phyloP scores from a whole-genome alignment of 2,329 filamentous ascomycete species.

The Botrytis porri region DNA sequence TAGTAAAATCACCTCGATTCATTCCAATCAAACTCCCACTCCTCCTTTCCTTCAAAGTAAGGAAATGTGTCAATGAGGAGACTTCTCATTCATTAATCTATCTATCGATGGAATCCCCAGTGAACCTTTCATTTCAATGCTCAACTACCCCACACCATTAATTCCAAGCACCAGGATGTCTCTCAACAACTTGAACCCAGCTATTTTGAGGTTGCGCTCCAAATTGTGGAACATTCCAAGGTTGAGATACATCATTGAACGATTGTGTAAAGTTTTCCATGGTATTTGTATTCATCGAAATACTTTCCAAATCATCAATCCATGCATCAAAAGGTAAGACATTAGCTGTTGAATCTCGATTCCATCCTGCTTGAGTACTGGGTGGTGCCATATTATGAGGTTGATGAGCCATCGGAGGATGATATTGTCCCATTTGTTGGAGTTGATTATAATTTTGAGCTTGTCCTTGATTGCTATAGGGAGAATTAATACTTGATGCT shows the following conservation, averaged over 20 bases:
- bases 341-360: neutral
- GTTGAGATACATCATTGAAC: slow-evolving; percentile 6
- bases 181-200: neutral
- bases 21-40: neutral
- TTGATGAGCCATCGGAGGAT: slow-evolving; percentile 14
- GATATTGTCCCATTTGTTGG: slow-evolving; percentile 16
- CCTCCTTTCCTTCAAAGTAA: neutral
- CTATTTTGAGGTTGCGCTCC: neutral
- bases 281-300: slow-evolving; percentile 19
- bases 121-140: neutral
- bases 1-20: neutral
- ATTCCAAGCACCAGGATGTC: slow-evolving; percentile 2
- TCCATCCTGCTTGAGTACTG: slow-evolving; percentile 15
- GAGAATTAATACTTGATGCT: slow-evolving; percentile 30
- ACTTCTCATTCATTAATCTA: neutral
- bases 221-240: slow-evolving; percentile 13
- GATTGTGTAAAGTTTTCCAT: slow-evolving; percentile 19
- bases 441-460: slow-evolving; percentile 15
- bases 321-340: slow-evolving; percentile 10
- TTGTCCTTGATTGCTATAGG: slow-evolving; percentile 25
- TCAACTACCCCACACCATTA: neutral
- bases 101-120: neutral
- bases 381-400: slow-evolving; percentile 19
- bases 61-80: neutral
- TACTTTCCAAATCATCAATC: slow-evolving; percentile 18